These are phyloP conservation scores for Fusarium anthophilum DNA, from an alignment of 2,329 filamentous ascomycete genomes.

Conservation along the genomic window DNA sequence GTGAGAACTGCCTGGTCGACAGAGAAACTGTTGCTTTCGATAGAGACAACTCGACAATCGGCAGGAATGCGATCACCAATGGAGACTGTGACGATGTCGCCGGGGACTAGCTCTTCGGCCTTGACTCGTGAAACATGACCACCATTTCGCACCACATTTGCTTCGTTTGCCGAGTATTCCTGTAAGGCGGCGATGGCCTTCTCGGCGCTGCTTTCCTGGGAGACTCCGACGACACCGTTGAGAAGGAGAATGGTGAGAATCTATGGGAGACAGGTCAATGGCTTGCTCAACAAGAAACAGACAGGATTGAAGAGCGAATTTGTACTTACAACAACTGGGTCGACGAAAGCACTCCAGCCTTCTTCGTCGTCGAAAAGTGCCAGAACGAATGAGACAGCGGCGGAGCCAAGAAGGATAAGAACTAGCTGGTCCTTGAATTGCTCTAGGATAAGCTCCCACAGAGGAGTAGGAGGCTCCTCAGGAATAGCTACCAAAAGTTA, in stretches of 20 bases:
- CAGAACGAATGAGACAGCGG: constrained; percentile 90
- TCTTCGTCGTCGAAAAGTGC: constrained; percentile 93
- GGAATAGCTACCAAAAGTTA: constrained; percentile 59
- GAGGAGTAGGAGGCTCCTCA: constrained; percentile 93
- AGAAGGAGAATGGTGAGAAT: constrained; percentile 97
- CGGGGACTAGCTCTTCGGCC: constrained; percentile 96
- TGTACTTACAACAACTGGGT: constrained; percentile 85
- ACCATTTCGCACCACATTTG: constrained; percentile 85
- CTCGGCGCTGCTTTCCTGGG: constrained; percentile 97
- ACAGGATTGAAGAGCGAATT: neutral
- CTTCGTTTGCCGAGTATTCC: constrained; percentile 98
- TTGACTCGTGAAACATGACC: constrained; percentile 84
- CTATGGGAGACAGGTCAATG: constrained; percentile 53
- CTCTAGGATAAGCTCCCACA: constrained; percentile 97
- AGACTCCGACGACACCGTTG: constrained; percentile 96
- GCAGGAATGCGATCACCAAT: constrained; percentile 95
- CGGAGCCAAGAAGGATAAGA: constrained; percentile 91
- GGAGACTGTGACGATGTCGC: constrained; percentile 87
- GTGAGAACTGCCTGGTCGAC: constrained; percentile 98
- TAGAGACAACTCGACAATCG: constrained; percentile 87
- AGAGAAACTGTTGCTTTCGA: constrained; percentile 97
- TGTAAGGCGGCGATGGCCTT: constrained; percentile 98
- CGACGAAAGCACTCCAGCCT: constrained; percentile 97
- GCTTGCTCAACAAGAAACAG: neutral
- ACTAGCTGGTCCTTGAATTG: constrained; percentile 99